These are phyloP conservation scores for Collybia sordida DNA, from an alignment of 768 basidiomycete species.

Conservation along the genomic window DNA sequence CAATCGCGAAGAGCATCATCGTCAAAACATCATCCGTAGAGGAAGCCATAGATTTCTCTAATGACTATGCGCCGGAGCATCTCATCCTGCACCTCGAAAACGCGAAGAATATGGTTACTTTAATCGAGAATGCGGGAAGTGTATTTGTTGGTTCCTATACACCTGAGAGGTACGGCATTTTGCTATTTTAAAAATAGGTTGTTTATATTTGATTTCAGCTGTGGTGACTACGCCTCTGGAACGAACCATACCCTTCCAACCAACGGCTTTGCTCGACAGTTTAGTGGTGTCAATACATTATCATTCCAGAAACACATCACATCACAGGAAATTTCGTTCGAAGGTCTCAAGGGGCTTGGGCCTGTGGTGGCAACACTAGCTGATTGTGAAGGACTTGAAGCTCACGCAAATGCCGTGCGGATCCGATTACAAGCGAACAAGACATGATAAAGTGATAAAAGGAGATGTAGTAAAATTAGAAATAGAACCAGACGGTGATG, in stretches of 20 bases:
- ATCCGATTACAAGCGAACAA: slow-evolving; percentile 55
- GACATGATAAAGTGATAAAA: neutral
- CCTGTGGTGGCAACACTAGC: slow-evolving; percentile 88
- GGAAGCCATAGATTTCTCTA: slow-evolving; percentile 86
- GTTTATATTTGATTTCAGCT: slow-evolving; percentile 46
- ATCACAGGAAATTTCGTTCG: slow-evolving; percentile 85
- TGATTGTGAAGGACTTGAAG: slow-evolving; percentile 92
- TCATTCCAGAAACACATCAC: slow-evolving; percentile 99
- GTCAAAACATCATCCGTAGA: slow-evolving; percentile 66
- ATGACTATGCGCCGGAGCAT: slow-evolving; percentile 98
- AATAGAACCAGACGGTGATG: neutral
- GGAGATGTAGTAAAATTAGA: neutral
- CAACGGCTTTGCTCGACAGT: slow-evolving; percentile 95
- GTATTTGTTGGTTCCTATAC: slow-evolving; percentile 95
- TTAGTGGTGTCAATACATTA: slow-evolving; percentile 95
- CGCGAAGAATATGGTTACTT: slow-evolving; percentile 60
- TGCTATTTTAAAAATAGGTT: neutral
- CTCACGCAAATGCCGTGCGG: slow-evolving; percentile 95
- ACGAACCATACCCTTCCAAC: slow-evolving; percentile 98
- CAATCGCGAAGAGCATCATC: slow-evolving; percentile 88
- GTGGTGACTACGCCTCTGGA: slow-evolving; percentile 98
- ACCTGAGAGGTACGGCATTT: slow-evolving; percentile 80
- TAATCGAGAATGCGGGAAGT: slow-evolving; percentile 90
- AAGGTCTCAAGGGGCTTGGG: slow-evolving; percentile 76
- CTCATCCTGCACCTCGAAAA: slow-evolving; percentile 86